Percentiles rank a stretch among this genome's conserved stretches.
Conservation (phyloP, 345 rosid species). For the Arabis alpina region DNA sequence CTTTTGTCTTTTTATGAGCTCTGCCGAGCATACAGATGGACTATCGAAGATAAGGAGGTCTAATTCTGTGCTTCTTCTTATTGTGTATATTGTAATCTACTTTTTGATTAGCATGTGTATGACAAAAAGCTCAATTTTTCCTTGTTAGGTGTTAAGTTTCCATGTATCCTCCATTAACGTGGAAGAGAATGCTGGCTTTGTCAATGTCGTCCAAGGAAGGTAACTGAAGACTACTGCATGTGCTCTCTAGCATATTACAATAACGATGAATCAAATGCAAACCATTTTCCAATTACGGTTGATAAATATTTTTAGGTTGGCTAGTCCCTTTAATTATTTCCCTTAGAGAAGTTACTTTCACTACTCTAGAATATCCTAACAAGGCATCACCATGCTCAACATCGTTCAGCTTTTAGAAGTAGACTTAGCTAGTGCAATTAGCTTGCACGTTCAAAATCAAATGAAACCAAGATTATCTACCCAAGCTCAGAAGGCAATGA, state of each 20-base stretch:
- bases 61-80: constrained; percentile 25
- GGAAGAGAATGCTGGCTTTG: constrained; percentile 60
- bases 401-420: constrained; percentile 3
- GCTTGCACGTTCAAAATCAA: constrained; percentile 3
- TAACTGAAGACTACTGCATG: constrained; percentile 39
- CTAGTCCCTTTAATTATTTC: neutral
- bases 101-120: constrained; percentile 10
- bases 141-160: constrained; percentile 65
- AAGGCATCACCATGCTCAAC: constrained; percentile 8
- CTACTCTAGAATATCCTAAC: constrained; percentile 7
- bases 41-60: constrained; percentile 77
- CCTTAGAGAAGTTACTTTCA: neutral
- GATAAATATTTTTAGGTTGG: constrained; percentile 1
- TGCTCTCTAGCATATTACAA: constrained; percentile 10
- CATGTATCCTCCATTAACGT: constrained; percentile 30
- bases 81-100: neutral
- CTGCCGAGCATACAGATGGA: constrained; percentile 77
- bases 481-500: constrained; percentile 1
- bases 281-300: constrained; percentile 18
- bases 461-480: neutral
- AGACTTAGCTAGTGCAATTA: constrained; percentile 28
- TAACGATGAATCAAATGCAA: neutral
- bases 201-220: constrained; percentile 79
- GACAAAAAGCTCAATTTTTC: constrained; percentile 23
- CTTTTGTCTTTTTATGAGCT: constrained; percentile 81